phyloP scores from a whole-genome alignment of 352 stramenopile genomes.

The Peronospora farinosa region DNA sequence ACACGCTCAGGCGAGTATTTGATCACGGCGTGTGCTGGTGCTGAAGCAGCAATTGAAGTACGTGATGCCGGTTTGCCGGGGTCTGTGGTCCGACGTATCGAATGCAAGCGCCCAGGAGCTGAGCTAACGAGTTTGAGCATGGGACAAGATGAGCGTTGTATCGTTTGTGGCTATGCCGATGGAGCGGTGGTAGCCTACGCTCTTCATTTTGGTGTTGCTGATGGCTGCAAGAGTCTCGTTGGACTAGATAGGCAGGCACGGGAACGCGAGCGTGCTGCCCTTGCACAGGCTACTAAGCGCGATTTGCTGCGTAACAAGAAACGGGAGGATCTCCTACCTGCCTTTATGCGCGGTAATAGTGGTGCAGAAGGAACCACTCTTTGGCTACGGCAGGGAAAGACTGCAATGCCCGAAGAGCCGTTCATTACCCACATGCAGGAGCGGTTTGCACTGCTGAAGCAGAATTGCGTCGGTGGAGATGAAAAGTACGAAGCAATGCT shows the following conservation, averaged over 20 bases:
- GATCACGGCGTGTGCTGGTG: conserved; percentile 52
- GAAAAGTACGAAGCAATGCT: conserved; percentile 57
- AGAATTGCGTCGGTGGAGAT: conserved; percentile 59
- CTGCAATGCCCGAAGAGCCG: conserved; percentile 43
- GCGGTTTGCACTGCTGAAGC: conserved; percentile 58
- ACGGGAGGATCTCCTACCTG: conserved; percentile 40
- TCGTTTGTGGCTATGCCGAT: conserved; percentile 77
- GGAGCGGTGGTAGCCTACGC: conserved; percentile 73
- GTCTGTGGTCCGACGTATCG: conserved; percentile 63
- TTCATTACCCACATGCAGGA: conserved; percentile 61
- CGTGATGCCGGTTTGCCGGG: conserved; percentile 53
- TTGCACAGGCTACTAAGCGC: conserved; percentile 66
- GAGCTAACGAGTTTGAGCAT: conserved; percentile 68
- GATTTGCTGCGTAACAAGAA: conserved; percentile 60
- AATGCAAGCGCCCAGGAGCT: conserved; percentile 55
- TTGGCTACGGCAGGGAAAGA: conserved; percentile 54
- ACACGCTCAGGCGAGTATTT: conserved; percentile 77
- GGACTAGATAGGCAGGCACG: conserved; percentile 67
- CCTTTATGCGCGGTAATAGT: conserved; percentile 41
- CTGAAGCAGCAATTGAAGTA: conserved; percentile 70
- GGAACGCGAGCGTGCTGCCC: conserved; percentile 67
- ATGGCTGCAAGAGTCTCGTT: conserved; percentile 64
- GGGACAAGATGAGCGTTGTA: conserved; percentile 75
- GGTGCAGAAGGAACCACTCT: conserved; percentile 29
- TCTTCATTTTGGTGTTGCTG: conserved; percentile 72